Evolutionary conservation across 179 eudicot genomes (phyloP), one percentile per base, ranked within the genome.

Genomic region (Drosera spatulata): DNA sequence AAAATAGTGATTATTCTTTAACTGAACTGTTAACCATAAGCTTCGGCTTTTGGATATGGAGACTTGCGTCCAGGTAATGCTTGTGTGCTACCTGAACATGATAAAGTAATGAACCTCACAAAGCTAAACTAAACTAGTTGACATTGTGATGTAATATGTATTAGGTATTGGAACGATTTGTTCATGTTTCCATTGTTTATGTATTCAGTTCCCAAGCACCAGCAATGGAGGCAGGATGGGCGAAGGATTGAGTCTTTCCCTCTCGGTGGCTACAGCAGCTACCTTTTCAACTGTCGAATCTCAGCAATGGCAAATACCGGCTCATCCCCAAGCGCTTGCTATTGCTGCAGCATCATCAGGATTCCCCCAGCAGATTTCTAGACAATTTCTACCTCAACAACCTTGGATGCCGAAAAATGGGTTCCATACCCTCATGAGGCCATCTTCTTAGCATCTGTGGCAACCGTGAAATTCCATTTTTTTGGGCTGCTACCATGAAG

Each of bases 311-410:
- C 91, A 75, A 70, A 50, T 71, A 37, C 68, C 69, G 60, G 43
- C 54, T 62, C 67, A 61, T 57, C 64, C 79, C 65, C 82, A 70
- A 73, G 15, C 76, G 72, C 79, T 69, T 77, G 87, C 86, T 47
- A 74, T 69, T 79, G 77, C 78, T 86, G 97, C 97, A 86, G 97
- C 97, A 89, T 89, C 96, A 89, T 89, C 96, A 89, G 91, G 96
- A 89, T 89, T 89, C 96, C 78, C 78, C 71, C 88, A 81, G 77
- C 86, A 73, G 80, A 75, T 77, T 48, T 64, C 69, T 5, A 71
- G 68, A 72, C n/a, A n/a, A n/a, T n/a, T n/a, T n/a, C 71, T 76
- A 46, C 77, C 72, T 62, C 76, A 77, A 45, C 73, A 70, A 47
- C 71, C 64, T 53, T 82, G 86, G 83, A 69, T 70, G 62, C 83